A percentile compares a stretch with the other conserved stretches of the same genome.
These are phyloP conservation scores for Stagonosporopsis cucurbitacearum DNA, from an alignment of 2,329 filamentous ascomycete genomes.

Conservation along the genomic window DNA sequence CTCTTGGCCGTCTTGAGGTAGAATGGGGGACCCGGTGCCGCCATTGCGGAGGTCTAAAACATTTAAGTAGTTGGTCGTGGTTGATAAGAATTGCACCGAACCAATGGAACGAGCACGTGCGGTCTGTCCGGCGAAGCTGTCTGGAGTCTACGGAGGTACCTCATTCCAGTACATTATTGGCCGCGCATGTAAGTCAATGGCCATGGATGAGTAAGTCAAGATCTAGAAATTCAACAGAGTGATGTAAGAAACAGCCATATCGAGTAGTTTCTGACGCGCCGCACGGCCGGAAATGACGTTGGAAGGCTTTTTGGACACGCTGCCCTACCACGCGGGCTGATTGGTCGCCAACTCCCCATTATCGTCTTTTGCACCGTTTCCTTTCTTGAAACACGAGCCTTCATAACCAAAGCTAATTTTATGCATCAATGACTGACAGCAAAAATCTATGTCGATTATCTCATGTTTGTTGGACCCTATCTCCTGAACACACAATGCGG, in stretches of 20 bases:
- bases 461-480: not conserved
- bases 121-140: not conserved
- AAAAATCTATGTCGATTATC: not conserved
- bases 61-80: slow-evolving; percentile 6
- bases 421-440: not conserved
- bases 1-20: slow-evolving; percentile 11
- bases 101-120: slow-evolving; percentile 16
- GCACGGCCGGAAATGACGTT: not conserved
- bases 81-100: slow-evolving; percentile 12
- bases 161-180: not conserved
- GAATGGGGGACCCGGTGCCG: slow-evolving; percentile 3
- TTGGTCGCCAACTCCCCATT: not conserved
- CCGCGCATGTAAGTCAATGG: not conserved
- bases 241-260: not conserved
- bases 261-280: not conserved
- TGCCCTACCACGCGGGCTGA: not conserved
- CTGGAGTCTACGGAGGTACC: not conserved
- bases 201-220: not conserved
- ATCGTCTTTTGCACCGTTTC: no score
- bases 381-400: no score
- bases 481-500: not conserved
- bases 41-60: not conserved
- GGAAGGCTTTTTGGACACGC: not conserved
- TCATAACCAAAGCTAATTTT: no score
- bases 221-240: not conserved